Percentiles rank a stretch among this genome's conserved stretches.
phyloP scores from a whole-genome alignment of 352 stramenopile genomes.

The Phytophthora ohioensis region DNA sequence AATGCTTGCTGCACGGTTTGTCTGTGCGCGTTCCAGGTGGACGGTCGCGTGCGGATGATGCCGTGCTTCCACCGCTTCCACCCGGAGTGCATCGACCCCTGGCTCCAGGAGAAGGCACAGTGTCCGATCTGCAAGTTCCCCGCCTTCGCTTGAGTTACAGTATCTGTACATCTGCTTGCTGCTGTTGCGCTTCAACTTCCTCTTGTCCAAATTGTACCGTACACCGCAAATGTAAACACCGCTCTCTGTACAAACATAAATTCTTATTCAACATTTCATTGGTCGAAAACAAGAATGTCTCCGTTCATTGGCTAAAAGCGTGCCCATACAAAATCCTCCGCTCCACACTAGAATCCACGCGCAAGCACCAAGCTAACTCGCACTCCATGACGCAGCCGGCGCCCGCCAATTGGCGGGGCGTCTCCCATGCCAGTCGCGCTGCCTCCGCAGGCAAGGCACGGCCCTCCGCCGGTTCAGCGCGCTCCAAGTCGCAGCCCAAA shows the following conservation, averaged over 20 bases:
- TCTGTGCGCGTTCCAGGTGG: conserved; percentile 58
- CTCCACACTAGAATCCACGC: conserved; percentile 2
- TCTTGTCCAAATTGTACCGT: conserved; percentile 22
- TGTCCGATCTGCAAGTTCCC: conserved; percentile 88
- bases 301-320: conserved; percentile 11
- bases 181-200: not conserved
- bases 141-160: conserved; percentile 50
- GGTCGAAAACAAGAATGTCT: conserved; percentile 3
- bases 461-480: conserved; percentile 10
- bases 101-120: conserved; percentile 72
- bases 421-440: conserved; percentile 18
- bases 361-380: conserved; percentile 1
- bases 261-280: conserved; percentile 6
- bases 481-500: conserved; percentile 67
- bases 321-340: conserved; percentile 8
- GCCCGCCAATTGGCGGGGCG: conserved; percentile 49
- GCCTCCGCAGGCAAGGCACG: conserved; percentile 26
- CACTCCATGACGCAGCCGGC: conserved; percentile 41
- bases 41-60: conserved; percentile 63
- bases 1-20: conserved; percentile 71
- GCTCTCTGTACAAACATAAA: not conserved
- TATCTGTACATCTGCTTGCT: not conserved
- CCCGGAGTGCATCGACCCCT: conserved; percentile 76
- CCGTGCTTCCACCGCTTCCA: conserved; percentile 88
- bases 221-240: conserved; percentile 21